A percentile compares a stretch with the other conserved stretches of the same genome.
Evolutionary conservation across 108 stramenopile species (phyloP).

Genomic region (Pseudonitzschia delicatissima): DNA sequence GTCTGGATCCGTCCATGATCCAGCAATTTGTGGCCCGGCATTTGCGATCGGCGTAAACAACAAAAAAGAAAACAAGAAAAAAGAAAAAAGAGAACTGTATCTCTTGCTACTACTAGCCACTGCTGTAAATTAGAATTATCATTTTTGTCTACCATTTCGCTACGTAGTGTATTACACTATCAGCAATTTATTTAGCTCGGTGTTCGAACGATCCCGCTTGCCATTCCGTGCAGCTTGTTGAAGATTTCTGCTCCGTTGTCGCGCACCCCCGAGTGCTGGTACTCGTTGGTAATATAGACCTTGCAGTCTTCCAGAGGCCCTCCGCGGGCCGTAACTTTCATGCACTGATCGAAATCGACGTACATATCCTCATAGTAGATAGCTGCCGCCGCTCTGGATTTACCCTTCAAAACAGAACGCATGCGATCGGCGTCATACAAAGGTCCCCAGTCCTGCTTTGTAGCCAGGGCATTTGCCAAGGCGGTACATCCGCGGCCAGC

Average conservation of each 20-base stretch:
- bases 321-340: conserved; percentile 56
- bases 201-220: conserved; percentile 59
- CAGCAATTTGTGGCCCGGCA: conserved; percentile 73
- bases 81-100: too few relatives aligned
- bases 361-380: conserved; percentile 94
- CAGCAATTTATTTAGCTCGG: conserved; percentile 71
- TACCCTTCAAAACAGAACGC: conserved; percentile 40
- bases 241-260: conserved; percentile 85
- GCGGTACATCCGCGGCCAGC: conserved; percentile 53
- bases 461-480: conserved; percentile 72
- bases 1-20: conserved; percentile 62
- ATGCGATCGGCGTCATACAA: conserved; percentile 73
- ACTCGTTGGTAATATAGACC: conserved; percentile 88
- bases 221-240: conserved; percentile 82
- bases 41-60: conserved; percentile 25
- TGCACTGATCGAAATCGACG: conserved; percentile 82
- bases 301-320: conserved; percentile 70
- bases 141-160: too few relatives aligned
- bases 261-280: conserved; percentile 90
- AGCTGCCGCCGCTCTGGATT: conserved; percentile 66
- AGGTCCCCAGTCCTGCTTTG: conserved; percentile 72
- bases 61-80: too few relatives aligned
- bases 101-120: too few relatives aligned
- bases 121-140: too few relatives aligned
- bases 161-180: too few relatives aligned